Evolutionary conservation across 345 rosid species (phyloP).

Genomic region (Rhizophora mangle): DNA sequence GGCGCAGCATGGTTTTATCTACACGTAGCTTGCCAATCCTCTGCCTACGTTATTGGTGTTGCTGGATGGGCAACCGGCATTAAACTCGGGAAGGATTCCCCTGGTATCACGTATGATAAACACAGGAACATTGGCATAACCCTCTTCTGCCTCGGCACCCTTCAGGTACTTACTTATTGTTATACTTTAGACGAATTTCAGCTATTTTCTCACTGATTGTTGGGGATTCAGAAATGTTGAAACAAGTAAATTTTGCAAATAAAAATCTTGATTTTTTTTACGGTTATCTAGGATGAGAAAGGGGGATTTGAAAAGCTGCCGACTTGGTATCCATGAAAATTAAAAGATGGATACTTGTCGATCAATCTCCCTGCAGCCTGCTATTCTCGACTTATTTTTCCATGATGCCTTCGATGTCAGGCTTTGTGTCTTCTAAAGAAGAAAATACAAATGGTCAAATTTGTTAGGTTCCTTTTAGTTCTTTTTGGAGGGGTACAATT

Average conservation of each 20-base stretch:
- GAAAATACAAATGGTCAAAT: not conserved
- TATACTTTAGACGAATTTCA: not conserved
- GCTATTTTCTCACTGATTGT: not conserved
- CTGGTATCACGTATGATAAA: constrained; percentile 28
- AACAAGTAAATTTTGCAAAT: not conserved
- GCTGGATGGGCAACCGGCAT: constrained; percentile 86
- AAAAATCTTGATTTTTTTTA: no score
- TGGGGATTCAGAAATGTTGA: not conserved
- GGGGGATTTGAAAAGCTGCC: no score
- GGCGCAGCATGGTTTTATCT: constrained; percentile 87
- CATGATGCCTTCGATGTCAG: no score
- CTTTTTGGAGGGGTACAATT: no score
- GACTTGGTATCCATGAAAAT: no score
- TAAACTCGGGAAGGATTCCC: constrained; percentile 58
- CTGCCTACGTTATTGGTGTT: constrained; percentile 67
- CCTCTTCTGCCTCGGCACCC: constrained; percentile 66
- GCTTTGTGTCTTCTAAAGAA: not conserved
- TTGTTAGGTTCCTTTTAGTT: not conserved
- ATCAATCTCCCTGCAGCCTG: no score
- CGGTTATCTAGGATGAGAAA: no score
- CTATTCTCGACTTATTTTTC: no score
- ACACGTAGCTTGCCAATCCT: constrained; percentile 64
- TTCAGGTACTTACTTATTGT: constrained; percentile 51
- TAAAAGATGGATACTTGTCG: no score
- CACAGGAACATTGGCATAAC: constrained; percentile 72